phyloP scores from a whole-genome alignment of 345 rosid species.

The Corchorus capsularis region DNA sequence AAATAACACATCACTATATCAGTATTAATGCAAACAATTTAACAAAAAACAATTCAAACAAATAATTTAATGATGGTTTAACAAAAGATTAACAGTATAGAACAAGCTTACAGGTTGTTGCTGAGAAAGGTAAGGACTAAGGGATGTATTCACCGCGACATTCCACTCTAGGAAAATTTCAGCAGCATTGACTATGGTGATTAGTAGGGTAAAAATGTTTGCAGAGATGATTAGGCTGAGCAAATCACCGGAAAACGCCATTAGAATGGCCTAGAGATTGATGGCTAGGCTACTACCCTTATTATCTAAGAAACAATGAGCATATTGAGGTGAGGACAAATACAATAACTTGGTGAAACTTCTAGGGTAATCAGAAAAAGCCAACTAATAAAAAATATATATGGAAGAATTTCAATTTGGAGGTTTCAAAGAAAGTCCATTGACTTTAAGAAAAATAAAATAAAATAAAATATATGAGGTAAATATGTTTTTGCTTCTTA shows the following conservation, averaged over 20 bases:
- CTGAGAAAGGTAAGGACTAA: slow-evolving; percentile 7
- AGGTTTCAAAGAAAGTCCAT: not conserved
- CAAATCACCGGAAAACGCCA: slow-evolving; percentile 13
- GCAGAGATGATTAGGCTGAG: slow-evolving; percentile 14
- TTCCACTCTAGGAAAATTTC: slow-evolving; percentile 39
- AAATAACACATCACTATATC: slow-evolving; percentile 9
- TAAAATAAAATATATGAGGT: no score
- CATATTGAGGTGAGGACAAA: not conserved
- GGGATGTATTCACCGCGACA: slow-evolving; percentile 24
- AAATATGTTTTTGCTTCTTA: not conserved
- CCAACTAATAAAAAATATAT: not conserved
- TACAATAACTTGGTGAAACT: not conserved
- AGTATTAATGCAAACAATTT: not conserved
- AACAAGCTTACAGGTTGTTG: slow-evolving; percentile 38
- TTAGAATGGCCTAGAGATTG: not conserved
- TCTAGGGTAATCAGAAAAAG: slow-evolving; percentile 9
- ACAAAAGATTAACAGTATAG: not conserved
- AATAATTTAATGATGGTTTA: not conserved
- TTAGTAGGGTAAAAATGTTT: not conserved
- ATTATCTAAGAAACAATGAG: not conserved
- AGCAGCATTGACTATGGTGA: slow-evolving; percentile 13
- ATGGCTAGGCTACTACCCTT: not conserved
- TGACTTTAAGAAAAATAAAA: not conserved
- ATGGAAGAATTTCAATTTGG: not conserved
- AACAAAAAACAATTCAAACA: not conserved